phyloP scores from a whole-genome alignment of 2,329 filamentous ascomycete genomes.

The Trichoderma polysporum region DNA sequence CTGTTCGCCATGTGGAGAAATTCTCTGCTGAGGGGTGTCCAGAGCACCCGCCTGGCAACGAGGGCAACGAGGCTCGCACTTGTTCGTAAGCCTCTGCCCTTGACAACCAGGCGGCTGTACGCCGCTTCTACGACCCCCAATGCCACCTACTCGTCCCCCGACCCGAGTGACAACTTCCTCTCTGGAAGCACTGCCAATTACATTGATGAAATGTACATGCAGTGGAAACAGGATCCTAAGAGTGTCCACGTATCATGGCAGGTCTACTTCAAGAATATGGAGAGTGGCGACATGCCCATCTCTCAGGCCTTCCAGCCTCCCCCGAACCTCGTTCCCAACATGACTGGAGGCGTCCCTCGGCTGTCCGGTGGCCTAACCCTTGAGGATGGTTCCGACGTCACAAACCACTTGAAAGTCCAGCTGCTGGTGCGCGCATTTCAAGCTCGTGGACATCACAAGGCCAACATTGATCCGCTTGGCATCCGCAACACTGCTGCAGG shows the following conservation, averaged over 20 bases:
- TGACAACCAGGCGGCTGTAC: slow-evolving; percentile 53
- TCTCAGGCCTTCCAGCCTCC: slow-evolving; percentile 96
- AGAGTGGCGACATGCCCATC: slow-evolving; percentile 95
- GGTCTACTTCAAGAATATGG: slow-evolving; percentile 99
- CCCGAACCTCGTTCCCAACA: slow-evolving; percentile 82
- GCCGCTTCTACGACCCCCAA: slow-evolving; percentile 38
- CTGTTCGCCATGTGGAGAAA: slow-evolving; percentile 19
- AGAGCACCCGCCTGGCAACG: slow-evolving; percentile 16
- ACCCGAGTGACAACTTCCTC: slow-evolving; percentile 94
- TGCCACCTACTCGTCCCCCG: slow-evolving; percentile 56
- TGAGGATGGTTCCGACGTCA: slow-evolving; percentile 75
- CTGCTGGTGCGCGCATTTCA: slow-evolving; percentile 96
- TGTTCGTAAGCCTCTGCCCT: slow-evolving; percentile 49
- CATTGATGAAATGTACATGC: slow-evolving; percentile 99
- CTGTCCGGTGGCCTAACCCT: slow-evolving; percentile 68
- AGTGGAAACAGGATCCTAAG: slow-evolving; percentile 90
- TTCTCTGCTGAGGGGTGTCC: slow-evolving; percentile 14
- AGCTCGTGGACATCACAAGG: slow-evolving; percentile 96
- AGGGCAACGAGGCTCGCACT: slow-evolving; percentile 40
- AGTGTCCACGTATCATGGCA: slow-evolving; percentile 99
- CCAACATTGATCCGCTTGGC: slow-evolving; percentile 91
- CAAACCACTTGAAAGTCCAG: slow-evolving; percentile 97
- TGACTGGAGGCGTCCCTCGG: slow-evolving; percentile 73
- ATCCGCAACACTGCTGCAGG: slow-evolving; percentile 76
- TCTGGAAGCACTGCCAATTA: slow-evolving; percentile 97